Percentiles rank a stretch among this genome's conserved stretches.
Conservation (phyloP, 345 rosid genomes). For the Populus deltoides region DNA sequence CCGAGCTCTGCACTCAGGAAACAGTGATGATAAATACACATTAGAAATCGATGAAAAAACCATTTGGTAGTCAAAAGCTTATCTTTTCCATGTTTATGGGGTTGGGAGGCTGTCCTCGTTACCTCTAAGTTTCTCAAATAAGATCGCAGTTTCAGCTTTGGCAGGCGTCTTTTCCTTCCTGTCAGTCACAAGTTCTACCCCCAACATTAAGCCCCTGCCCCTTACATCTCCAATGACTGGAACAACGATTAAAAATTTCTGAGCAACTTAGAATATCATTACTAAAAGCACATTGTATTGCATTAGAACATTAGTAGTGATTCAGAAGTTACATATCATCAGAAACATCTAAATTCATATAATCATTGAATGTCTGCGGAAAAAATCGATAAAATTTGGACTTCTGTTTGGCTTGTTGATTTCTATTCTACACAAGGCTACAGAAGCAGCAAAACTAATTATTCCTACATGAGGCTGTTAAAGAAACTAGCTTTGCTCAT, state of each 20-base stretch:
- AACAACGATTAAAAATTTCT: slow-evolving; percentile 6
- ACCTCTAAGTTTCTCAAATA: slow-evolving; percentile 89
- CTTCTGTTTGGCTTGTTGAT: background rate
- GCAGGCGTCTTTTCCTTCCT: slow-evolving; percentile 81
- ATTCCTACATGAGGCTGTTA: background rate
- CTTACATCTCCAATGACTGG: slow-evolving; percentile 89
- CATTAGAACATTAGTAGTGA: background rate
- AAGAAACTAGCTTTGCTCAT: background rate
- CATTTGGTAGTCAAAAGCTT: background rate
- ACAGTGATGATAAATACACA: slow-evolving; percentile 1
- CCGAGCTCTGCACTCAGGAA: slow-evolving; percentile 58
- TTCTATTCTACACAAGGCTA: background rate
- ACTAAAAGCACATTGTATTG: background rate
- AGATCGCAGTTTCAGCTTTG: slow-evolving; percentile 67
- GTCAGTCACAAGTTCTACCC: slow-evolving; percentile 78
- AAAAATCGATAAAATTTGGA: background rate
- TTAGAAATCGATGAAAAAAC: background rate
- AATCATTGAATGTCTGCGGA: background rate
- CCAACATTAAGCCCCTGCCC: slow-evolving; percentile 90
- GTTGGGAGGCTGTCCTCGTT: slow-evolving; percentile 8
- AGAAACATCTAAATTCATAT: background rate
- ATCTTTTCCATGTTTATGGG: background rate
- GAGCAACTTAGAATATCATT: background rate
- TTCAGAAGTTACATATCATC: background rate
- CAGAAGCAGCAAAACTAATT: background rate